phyloP scores from a whole-genome alignment of 768 basidiomycete species.

The Phanerochaete carnosa region DNA sequence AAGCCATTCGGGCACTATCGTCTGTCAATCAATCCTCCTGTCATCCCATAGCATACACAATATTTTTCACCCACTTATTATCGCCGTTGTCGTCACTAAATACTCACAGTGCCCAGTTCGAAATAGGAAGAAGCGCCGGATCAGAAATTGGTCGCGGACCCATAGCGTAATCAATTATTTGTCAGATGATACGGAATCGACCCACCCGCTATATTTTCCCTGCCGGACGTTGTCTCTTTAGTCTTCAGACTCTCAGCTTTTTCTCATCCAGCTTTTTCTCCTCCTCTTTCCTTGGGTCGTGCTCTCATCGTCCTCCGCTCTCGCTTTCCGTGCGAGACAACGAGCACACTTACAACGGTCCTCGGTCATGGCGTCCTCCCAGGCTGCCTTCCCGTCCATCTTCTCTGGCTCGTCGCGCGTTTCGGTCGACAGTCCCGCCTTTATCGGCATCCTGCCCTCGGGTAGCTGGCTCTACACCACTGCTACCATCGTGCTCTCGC shows the following conservation, averaged over 20 bases:
- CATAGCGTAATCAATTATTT: neutral
- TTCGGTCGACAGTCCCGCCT: conserved; percentile 25
- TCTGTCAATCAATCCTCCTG: neutral
- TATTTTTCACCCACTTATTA: neutral
- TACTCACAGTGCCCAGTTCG: neutral
- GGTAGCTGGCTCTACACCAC: conserved; percentile 64
- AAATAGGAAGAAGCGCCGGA: neutral
- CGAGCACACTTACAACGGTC: conserved; percentile 2
- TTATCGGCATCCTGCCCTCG: conserved; percentile 23
- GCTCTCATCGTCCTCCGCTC: conserved; percentile 6
- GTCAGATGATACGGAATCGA: neutral
- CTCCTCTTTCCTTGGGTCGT: neutral
- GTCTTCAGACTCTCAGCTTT: no score
- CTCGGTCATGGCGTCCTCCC: conserved; percentile 30
- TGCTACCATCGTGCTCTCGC: conserved; percentile 60
- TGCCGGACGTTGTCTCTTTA: neutral
- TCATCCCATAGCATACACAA: neutral
- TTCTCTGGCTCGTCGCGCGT: conserved; percentile 22
- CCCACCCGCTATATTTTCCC: neutral
- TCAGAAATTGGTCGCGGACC: neutral
- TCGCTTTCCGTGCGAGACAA: conserved; percentile 26
- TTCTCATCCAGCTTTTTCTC: no score
- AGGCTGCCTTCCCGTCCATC: conserved; percentile 42
- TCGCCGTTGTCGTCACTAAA: neutral
- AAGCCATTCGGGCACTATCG: neutral